A percentile compares a stretch with the other conserved stretches of the same genome.
Evolutionary conservation across 352 stramenopile species (phyloP).

Genomic region (Globisporangium paddicum): DNA sequence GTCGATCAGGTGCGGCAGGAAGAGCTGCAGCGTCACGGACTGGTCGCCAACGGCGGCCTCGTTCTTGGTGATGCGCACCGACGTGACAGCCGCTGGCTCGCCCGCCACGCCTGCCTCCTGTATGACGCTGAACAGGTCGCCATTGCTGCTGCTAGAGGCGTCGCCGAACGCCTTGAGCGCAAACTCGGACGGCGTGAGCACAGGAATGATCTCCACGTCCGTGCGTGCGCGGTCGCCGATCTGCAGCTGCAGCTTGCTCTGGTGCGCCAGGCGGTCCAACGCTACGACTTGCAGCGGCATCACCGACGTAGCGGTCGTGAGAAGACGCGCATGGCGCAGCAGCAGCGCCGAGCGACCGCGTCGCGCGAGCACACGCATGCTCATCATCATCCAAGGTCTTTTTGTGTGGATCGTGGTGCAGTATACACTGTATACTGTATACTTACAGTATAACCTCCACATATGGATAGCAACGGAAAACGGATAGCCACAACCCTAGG

Average conservation of each 20-base stretch:
- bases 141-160: not conserved
- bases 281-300: slow-evolving; percentile 20
- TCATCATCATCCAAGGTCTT: not conserved
- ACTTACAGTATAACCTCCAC: too few species aligned
- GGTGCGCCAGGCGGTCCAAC: slow-evolving; percentile 33
- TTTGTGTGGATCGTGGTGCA: too few species aligned
- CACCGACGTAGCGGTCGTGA: not conserved
- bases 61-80: slow-evolving; percentile 30
- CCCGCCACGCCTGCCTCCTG: slow-evolving; percentile 18
- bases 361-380: not conserved
- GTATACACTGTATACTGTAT: too few species aligned
- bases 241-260: slow-evolving; percentile 39
- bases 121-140: slow-evolving; percentile 21
- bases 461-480: too few species aligned
- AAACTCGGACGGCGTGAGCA: slow-evolving; percentile 47
- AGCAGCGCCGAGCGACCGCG: slow-evolving; percentile 2
- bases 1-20: slow-evolving; percentile 37
- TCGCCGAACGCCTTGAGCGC: slow-evolving; percentile 23
- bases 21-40: slow-evolving; percentile 23
- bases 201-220: slow-evolving; percentile 41
- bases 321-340: slow-evolving; percentile 1
- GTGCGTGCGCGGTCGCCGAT: slow-evolving; percentile 27
- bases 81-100: not conserved
- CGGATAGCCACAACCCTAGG: too few species aligned
- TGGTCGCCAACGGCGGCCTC: not conserved